Evolutionary conservation across 2,329 filamentous ascomycete genomes (phyloP), one percentile per base, ranked within the genome.

Genomic region (Juglanconis sp.): DNA sequence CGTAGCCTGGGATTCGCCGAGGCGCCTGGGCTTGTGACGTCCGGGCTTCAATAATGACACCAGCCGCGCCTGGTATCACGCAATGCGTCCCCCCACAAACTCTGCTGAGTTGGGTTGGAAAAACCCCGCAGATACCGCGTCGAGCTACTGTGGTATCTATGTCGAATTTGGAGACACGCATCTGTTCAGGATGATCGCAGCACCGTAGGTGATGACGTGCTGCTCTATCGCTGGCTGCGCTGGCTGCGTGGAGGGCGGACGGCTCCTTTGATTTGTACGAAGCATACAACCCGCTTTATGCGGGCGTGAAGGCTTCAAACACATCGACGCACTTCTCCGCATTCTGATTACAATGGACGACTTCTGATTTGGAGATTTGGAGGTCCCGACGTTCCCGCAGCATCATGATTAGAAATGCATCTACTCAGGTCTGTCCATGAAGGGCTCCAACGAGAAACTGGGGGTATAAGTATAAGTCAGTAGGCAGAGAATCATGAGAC

Each of bases 351-450:
- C 8, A 48, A 24, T 31, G 42, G 36, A 38, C 53, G 42, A 36
- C 31, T 32, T 52, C 44, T 6, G n/a, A 17, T 46, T 59, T 58
- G 60, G 60, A 59, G 57, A 53, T 49, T 54, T 62, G 38, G 40
- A 35, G 10, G 24, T 9, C 6, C 36, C 36, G 38, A 11, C 34
- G 11, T 15, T 17, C 15, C 7, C 36, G 32, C 34, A 38, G 40
- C n/a, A 47, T 34, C 17, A 31, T 63, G 61, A 42, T 63, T 63
- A 61, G 61, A 61, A 63, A 63, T 63, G 52, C 58, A 30, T 2
- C 5, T 32, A 6, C 35, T 63, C 53, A 42, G 50, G 40, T 57
- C 59, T 32, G 32, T 32, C 42, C 34, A 6, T 47, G 13, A 40
- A 35, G 10, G 10, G 31, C 10, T 24, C 7, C 42, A 10, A n/a